phyloP scores from a whole-genome alignment of 805 yeast genomes.

The Saturnispora silvae region DNA sequence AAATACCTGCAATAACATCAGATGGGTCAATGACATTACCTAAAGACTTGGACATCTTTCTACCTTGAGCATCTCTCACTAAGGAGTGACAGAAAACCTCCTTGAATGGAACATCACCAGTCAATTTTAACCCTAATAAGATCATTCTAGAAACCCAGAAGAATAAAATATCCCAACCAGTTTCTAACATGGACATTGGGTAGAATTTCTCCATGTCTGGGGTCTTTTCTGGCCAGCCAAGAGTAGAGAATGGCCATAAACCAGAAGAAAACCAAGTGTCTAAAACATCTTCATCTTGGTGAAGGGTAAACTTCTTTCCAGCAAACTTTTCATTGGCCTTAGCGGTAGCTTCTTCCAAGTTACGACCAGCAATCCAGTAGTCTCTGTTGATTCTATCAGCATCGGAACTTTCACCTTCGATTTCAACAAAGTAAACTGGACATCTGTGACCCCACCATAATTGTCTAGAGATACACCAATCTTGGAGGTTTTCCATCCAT shows the following conservation, averaged over 20 bases:
- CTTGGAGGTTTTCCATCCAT: constrained; percentile 94
- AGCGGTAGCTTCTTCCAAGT: constrained; percentile 66
- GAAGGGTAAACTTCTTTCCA: constrained; percentile 56
- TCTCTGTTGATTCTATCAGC: constrained; percentile 51
- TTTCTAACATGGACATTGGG: constrained; percentile 91
- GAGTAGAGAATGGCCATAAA: constrained; percentile 92
- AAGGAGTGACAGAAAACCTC: constrained; percentile 98
- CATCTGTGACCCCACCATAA: constrained; percentile 96
- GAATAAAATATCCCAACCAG: constrained; percentile 98
- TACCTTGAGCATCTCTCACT: constrained; percentile 98
- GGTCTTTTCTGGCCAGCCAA: constrained; percentile 87
- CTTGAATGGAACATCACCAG: constrained; percentile 84
- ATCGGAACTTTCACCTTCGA: constrained; percentile 54
- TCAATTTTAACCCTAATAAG: constrained; percentile 77
- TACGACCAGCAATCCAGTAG: constrained; percentile 89
- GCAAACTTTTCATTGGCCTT: constrained; percentile 75
- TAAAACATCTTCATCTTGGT: constrained; percentile 95
- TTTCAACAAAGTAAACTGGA: constrained; percentile 81
- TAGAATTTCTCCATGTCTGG: constrained; percentile 65
- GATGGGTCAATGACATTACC: constrained; percentile 96
- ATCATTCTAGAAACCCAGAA: constrained; percentile 99
- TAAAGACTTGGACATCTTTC: constrained; percentile 96
- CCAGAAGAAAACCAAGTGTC: constrained; percentile 99
- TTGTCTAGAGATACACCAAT: constrained; percentile 97
- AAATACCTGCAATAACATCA: constrained; percentile 85